phyloP scores from a whole-genome alignment of 768 basidiomycete genomes.

The Amanita fuliginea region DNA sequence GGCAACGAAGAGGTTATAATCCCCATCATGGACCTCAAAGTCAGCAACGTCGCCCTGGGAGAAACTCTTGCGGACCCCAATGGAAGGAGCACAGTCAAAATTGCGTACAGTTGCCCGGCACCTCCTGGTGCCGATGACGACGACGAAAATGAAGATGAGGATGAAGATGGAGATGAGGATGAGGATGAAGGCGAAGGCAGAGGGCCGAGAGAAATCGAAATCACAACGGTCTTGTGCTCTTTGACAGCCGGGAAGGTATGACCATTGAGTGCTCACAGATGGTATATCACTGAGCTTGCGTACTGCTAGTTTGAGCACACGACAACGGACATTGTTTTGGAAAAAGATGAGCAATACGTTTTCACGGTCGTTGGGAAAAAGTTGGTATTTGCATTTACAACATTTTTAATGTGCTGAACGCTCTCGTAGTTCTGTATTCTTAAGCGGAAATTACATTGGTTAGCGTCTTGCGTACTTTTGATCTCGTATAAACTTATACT shows the following conservation, averaged over 20 bases:
- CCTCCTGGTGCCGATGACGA: slow-evolving; percentile 24
- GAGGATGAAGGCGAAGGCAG: slow-evolving; percentile 20
- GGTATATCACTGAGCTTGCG: neutral
- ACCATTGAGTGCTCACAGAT: slow-evolving; percentile 1
- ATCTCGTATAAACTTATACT: slow-evolving; percentile 2
- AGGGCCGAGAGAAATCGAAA: slow-evolving; percentile 8
- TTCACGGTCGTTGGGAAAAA: slow-evolving; percentile 78
- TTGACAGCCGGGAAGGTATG: slow-evolving; percentile 75
- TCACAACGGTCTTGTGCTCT: slow-evolving; percentile 60
- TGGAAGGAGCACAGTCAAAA: slow-evolving; percentile 57
- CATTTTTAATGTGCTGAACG: slow-evolving; percentile 6
- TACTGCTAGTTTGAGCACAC: slow-evolving; percentile 63
- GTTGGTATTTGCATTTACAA: slow-evolving; percentile 24
- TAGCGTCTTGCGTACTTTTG: slow-evolving; percentile 4
- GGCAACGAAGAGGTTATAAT: slow-evolving; percentile 45
- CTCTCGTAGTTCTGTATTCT: slow-evolving; percentile 47
- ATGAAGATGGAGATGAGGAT: no score
- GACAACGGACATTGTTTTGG: slow-evolving; percentile 57
- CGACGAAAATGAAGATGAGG: slow-evolving; percentile 21
- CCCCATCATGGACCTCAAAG: slow-evolving; percentile 57
- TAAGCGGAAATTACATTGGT: slow-evolving; percentile 85
- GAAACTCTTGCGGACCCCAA: slow-evolving; percentile 53
- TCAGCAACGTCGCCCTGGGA: slow-evolving; percentile 78
- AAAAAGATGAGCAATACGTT: slow-evolving; percentile 50
- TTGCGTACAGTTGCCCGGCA: slow-evolving; percentile 37